Evolutionary conservation across 176 grass and related monocot genomes (phyloP).

Genomic region (Carex littledalei): DNA sequence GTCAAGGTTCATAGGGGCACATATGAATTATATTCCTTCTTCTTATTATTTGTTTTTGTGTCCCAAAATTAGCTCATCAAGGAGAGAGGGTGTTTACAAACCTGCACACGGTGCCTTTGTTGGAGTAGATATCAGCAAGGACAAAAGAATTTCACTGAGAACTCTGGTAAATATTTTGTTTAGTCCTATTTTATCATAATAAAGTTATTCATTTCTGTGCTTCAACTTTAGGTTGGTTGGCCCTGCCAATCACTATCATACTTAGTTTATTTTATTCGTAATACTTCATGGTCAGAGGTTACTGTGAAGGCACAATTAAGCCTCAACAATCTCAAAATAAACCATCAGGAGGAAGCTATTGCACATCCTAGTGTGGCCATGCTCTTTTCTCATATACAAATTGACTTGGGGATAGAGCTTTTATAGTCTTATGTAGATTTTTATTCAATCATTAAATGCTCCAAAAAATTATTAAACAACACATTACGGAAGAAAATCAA

Average conservation of each 20-base stretch:
- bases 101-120: slow-evolving; percentile 45
- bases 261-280: neutral
- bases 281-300: neutral
- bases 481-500: neutral
- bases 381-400: too few relatives aligned
- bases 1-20: neutral
- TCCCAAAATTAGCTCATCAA: slow-evolving; percentile 36
- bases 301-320: neutral
- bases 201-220: neutral
- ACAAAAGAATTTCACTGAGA: slow-evolving; percentile 52
- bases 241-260: neutral
- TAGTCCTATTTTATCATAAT: neutral
- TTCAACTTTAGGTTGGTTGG: neutral
- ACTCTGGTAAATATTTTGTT: slow-evolving; percentile 40
- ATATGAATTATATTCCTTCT: neutral
- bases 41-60: neutral
- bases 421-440: neutral
- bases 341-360: neutral
- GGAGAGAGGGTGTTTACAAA: slow-evolving; percentile 32
- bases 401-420: neutral
- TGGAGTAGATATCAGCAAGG: slow-evolving; percentile 40
- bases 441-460: neutral
- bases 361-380: too few relatives aligned
- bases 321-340: neutral
- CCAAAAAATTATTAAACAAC: neutral